Conservation (phyloP, 2,329 filamentous ascomycete species). For the Corynespora cassiicola region DNA sequence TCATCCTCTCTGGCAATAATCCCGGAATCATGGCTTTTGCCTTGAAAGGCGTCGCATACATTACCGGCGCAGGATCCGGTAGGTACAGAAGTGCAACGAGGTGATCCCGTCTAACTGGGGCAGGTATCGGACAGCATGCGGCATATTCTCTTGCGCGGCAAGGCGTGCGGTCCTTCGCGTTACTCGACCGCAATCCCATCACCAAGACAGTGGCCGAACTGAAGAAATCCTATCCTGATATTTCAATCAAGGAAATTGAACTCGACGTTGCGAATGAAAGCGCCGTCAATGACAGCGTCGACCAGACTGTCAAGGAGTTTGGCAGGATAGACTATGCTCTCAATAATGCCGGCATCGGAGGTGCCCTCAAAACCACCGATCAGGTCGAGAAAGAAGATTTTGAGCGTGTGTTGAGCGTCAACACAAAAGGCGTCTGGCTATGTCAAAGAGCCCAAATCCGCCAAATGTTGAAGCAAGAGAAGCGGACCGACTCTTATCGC, state of each 20-base stretch:
- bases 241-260: conserved; percentile 50
- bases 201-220: conserved; percentile 43
- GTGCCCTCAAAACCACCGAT: conserved; percentile 51
- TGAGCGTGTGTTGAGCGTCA: conserved; percentile 58
- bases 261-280: conserved; percentile 56
- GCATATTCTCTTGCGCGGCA: conserved; percentile 57
- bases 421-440: conserved; percentile 64
- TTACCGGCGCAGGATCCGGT: conserved; percentile 58
- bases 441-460: conserved; percentile 62
- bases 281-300: conserved; percentile 54
- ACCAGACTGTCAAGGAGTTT: conserved; percentile 52
- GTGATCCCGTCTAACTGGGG: too few relatives aligned
- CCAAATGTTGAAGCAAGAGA: conserved; percentile 60
- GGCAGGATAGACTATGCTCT: conserved; percentile 63
- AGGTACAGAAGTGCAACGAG: too few relatives aligned
- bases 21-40: conserved; percentile 44
- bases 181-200: conserved; percentile 55
- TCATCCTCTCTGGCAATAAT: neutral
- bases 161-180: conserved; percentile 55
- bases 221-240: conserved; percentile 43
- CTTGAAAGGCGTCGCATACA: conserved; percentile 55
- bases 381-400: conserved; percentile 57
- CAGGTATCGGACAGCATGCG: conserved; percentile 58
- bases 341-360: conserved; percentile 62
- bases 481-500: conserved; percentile 27